phyloP scores from a whole-genome alignment of 2,329 filamentous ascomycete genomes.

The Didymella sp. region DNA sequence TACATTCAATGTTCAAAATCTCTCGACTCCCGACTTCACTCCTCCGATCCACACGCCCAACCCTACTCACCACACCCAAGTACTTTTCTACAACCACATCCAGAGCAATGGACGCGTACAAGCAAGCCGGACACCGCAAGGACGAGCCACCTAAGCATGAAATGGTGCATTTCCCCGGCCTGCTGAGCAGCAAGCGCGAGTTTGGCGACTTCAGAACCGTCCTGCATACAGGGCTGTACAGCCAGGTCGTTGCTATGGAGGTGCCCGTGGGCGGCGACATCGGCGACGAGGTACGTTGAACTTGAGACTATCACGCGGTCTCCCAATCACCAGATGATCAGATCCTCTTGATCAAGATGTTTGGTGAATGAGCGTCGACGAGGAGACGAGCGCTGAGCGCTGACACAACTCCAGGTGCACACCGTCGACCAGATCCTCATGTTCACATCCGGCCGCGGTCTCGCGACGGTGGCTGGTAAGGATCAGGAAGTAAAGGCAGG shows the following conservation, averaged over 20 bases:
- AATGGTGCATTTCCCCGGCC: constrained; percentile 67
- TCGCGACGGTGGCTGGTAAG: constrained; percentile 65
- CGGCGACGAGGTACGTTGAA: constrained; percentile 66
- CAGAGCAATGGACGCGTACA: constrained; percentile 33
- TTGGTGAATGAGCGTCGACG: no score
- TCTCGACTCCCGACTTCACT: constrained; percentile 9
- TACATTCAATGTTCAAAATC: constrained; percentile 9
- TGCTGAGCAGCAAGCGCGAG: constrained; percentile 61
- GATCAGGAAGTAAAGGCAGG: constrained; percentile 64
- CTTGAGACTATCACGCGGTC: no score
- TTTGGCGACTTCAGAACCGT: constrained; percentile 68
- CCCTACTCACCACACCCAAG: neutral
- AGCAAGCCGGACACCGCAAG: constrained; percentile 37
- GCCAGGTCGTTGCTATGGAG: constrained; percentile 70
- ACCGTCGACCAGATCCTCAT: constrained; percentile 70
- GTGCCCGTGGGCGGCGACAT: constrained; percentile 69
- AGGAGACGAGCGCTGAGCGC: no score
- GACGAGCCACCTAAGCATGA: constrained; percentile 49
- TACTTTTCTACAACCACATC: constrained; percentile 4
- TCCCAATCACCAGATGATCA: no score
- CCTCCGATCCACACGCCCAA: constrained; percentile 6
- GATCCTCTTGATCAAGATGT: no score
- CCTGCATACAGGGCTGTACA: constrained; percentile 67
- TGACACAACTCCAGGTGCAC: constrained; percentile 50
- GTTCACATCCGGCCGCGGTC: constrained; percentile 66